Conservation (phyloP, 1,284 basidiomycete genomes). For the Rhodotorula sp. region DNA sequence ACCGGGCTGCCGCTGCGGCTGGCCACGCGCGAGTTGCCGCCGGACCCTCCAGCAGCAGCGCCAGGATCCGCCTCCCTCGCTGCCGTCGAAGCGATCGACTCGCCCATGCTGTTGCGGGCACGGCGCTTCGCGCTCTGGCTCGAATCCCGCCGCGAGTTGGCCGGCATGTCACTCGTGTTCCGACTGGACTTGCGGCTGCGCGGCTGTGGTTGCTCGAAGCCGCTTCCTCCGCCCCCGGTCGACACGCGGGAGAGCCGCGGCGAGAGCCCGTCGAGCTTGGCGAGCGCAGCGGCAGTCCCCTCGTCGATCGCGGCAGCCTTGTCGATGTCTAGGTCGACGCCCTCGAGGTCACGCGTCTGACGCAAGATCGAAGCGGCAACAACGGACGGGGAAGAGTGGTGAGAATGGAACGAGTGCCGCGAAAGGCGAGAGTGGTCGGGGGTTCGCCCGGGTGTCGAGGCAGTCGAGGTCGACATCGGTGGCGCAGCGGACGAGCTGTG, state of each 20-base stretch:
- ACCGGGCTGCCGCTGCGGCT: neutral
- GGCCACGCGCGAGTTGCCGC: neutral
- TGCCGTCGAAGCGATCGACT: neutral
- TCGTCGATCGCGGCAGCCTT: slow-evolving; percentile 78
- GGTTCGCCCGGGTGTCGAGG: slow-evolving; percentile 22
- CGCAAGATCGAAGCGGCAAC: slow-evolving; percentile 47
- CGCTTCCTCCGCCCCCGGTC: slow-evolving; percentile 54
- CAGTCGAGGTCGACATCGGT: slow-evolving; percentile 49
- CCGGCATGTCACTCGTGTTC: slow-evolving; percentile 46
- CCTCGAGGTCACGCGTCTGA: slow-evolving; percentile 45
- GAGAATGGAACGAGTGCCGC: slow-evolving; percentile 30
- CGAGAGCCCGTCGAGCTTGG: slow-evolving; percentile 84
- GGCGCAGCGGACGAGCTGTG: slow-evolving; percentile 43
- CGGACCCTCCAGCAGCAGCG: neutral
- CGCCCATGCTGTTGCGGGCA: slow-evolving; percentile 31
- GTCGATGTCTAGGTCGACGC: slow-evolving; percentile 64
- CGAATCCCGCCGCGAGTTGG: slow-evolving; percentile 58
- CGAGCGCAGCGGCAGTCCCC: slow-evolving; percentile 83
- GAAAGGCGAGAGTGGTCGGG: slow-evolving; percentile 28
- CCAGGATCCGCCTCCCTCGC: neutral
- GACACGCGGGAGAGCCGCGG: slow-evolving; percentile 36
- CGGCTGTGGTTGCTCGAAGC: slow-evolving; percentile 46
- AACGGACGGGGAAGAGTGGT: slow-evolving; percentile 43
- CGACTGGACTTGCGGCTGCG: slow-evolving; percentile 26
- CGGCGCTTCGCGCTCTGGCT: slow-evolving; percentile 51